Percentiles rank a stretch among this genome's conserved stretches.
phyloP scores from a whole-genome alignment of 805 yeast genomes.

The Saccharomyces cerevisiae region DNA sequence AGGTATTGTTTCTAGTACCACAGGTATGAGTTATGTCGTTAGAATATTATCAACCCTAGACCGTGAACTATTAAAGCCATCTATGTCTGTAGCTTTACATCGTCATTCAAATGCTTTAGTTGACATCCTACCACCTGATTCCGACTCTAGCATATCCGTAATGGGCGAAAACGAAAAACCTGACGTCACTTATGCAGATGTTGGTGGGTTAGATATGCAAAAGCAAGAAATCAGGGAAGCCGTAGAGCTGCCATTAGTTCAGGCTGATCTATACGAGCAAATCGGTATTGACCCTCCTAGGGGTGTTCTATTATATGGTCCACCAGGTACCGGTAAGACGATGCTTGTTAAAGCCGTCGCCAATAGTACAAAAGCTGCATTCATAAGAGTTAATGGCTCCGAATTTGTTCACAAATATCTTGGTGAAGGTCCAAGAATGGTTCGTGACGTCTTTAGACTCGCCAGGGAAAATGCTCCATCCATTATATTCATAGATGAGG shows the following conservation, averaged over 20 bases:
- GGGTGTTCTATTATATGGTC: constrained; percentile 96
- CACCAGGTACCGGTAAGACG: constrained; percentile 99
- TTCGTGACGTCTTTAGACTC: constrained; percentile 91
- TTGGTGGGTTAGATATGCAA: constrained; percentile 98
- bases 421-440: constrained; percentile 99
- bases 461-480: constrained; percentile 97
- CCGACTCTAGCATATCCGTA: constrained; percentile 91
- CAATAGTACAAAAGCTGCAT: constrained; percentile 88
- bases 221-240: constrained; percentile 98
- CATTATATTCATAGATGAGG: constrained; percentile 95
- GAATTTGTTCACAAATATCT: constrained; percentile 96
- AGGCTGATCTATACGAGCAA: constrained; percentile 90
- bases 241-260: constrained; percentile 91
- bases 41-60: constrained; percentile 90
- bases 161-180: constrained; percentile 92
- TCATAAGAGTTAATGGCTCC: constrained; percentile 94
- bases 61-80: constrained; percentile 86
- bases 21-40: constrained; percentile 96
- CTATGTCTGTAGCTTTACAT: constrained; percentile 92
- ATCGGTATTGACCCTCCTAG: constrained; percentile 99
- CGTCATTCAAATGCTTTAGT: constrained; percentile 97
- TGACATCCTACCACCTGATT: constrained; percentile 96
- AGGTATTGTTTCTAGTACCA: constrained; percentile 94
- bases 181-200: constrained; percentile 90
- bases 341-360: constrained; percentile 99